phyloP scores from a whole-genome alignment of 2,329 filamentous ascomycete genomes.

The Monosporascus sp. region DNA sequence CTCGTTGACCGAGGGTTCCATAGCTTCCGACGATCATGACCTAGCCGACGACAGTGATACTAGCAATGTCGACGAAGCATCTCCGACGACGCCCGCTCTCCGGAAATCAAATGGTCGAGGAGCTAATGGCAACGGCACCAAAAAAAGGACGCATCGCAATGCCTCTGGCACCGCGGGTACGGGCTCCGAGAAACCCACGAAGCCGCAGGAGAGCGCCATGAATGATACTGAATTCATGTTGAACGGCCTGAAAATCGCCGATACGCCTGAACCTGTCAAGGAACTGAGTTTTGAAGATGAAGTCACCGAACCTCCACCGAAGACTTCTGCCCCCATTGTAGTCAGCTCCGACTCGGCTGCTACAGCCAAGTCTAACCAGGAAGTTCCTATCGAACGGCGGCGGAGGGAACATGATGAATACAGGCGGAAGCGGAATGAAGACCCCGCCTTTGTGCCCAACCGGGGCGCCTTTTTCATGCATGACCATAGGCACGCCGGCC shows the following conservation, averaged over 20 bases:
- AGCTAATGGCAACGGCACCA: slow-evolving; percentile 29
- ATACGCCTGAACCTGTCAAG: slow-evolving; percentile 34
- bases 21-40: slow-evolving; percentile 57
- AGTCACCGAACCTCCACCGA: slow-evolving; percentile 31
- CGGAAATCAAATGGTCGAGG: slow-evolving; percentile 22
- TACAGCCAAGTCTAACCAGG: slow-evolving; percentile 39
- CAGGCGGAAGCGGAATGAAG: slow-evolving; percentile 77
- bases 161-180: slow-evolving; percentile 23
- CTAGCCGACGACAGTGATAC: slow-evolving; percentile 57
- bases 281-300: slow-evolving; percentile 45
- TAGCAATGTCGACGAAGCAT: slow-evolving; percentile 55
- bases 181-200: slow-evolving; percentile 21
- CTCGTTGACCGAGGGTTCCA: slow-evolving; percentile 60
- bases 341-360: slow-evolving; percentile 47
- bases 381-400: slow-evolving; percentile 62
- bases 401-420: slow-evolving; percentile 88
- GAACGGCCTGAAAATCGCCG: slow-evolving; percentile 44
- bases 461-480: slow-evolving; percentile 96
- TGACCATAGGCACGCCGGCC: slow-evolving; percentile 78
- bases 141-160: slow-evolving; percentile 20
- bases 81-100: slow-evolving; percentile 38
- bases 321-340: slow-evolving; percentile 44
- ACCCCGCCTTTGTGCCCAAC: slow-evolving; percentile 91
- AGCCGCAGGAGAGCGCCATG: slow-evolving; percentile 33
- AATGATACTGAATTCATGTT: slow-evolving; percentile 57